Evolutionary conservation across 106 monocot species (phyloP).

Genomic region (Dendrobium catenatum): DNA sequence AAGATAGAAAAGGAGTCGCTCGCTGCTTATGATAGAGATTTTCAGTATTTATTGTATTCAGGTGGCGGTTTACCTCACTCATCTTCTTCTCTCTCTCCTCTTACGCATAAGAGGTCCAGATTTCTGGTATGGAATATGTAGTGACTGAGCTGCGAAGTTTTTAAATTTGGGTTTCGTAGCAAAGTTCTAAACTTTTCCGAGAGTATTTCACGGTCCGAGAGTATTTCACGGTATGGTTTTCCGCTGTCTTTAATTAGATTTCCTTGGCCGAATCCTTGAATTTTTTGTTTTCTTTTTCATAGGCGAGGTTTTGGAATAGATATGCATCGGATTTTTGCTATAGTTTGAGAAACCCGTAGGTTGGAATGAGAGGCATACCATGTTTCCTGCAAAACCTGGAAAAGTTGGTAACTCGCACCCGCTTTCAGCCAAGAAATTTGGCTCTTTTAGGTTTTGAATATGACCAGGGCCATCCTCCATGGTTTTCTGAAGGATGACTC

Average conservation of each 20-base stretch:
- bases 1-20: neutral
- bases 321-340: neutral
- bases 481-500: slow-evolving; percentile 12
- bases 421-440: no score
- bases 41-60: neutral
- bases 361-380: slow-evolving; percentile 7
- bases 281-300: neutral
- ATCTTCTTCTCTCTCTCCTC: neutral
- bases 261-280: neutral
- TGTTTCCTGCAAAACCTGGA: neutral
- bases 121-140: neutral
- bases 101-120: neutral
- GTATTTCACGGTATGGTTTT: neutral
- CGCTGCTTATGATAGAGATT: neutral
- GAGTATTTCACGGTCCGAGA: neutral
- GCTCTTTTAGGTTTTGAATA: slow-evolving; percentile 6
- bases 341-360: neutral
- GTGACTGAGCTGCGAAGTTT: neutral
- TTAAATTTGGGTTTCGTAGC: neutral
- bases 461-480: slow-evolving; percentile 8
- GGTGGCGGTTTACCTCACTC: neutral
- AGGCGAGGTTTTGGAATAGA: neutral
- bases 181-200: neutral
- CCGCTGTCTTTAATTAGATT: neutral
- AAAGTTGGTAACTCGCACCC: neutral